Evolutionary conservation across 257 asterid genomes (phyloP).

Genomic region (Vinca minor): DNA sequence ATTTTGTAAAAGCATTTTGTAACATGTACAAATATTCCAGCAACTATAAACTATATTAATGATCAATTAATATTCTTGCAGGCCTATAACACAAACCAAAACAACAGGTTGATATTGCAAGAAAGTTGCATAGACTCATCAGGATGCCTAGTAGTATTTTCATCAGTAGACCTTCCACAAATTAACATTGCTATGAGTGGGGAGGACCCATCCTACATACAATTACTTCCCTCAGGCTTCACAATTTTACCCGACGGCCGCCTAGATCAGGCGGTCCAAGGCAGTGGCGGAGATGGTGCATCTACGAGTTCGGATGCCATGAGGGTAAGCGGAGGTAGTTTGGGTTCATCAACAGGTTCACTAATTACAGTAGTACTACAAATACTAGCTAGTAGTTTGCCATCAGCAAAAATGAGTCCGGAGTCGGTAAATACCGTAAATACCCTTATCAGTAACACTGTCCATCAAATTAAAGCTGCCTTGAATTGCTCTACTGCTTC

Average conservation of each 20-base stretch:
- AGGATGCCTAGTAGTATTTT: constrained; percentile 66
- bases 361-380: constrained; percentile 73
- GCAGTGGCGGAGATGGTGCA: constrained; percentile 24
- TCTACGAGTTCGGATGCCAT: constrained; percentile 44
- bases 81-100: constrained; percentile 78
- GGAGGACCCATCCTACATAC: constrained; percentile 71
- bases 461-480: constrained; percentile 86
- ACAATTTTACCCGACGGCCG: constrained; percentile 67
- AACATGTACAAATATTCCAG: no score
- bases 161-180: constrained; percentile 70
- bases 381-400: constrained; percentile 65
- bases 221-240: constrained; percentile 79
- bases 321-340: background rate
- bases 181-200: constrained; percentile 92
- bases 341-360: no score
- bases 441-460: constrained; percentile 63
- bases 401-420: constrained; percentile 70
- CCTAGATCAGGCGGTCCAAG: constrained; percentile 7
- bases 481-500: constrained; percentile 49
- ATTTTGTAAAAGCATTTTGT: no score
- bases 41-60: no score
- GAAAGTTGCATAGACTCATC: constrained; percentile 90
- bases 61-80: constrained; percentile 7
- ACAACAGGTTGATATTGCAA: constrained; percentile 84
- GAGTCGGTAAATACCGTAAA: constrained; percentile 83